A percentile compares a stretch with the other conserved stretches of the same genome.
phyloP scores from a whole-genome alignment of 2,329 filamentous ascomycete species.

The Aspergillus viridinutans region DNA sequence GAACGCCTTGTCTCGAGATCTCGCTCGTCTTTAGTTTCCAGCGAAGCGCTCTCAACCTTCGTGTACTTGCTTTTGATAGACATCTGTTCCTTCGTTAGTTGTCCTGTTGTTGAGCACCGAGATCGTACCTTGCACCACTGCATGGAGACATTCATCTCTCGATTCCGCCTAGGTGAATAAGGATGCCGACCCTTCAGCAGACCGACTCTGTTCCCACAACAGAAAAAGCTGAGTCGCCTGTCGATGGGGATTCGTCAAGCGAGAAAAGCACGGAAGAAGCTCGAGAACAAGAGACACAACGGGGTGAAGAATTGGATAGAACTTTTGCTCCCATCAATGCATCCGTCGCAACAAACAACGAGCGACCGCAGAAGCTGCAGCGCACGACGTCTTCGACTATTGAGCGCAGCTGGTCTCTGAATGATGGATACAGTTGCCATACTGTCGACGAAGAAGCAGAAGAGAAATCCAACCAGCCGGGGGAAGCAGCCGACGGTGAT shows the following conservation, averaged over 20 bases:
- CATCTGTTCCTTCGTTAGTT: neutral
- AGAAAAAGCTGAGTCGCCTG: neutral
- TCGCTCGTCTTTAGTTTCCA: neutral
- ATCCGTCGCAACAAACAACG: slow-evolving; percentile 9
- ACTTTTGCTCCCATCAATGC: slow-evolving; percentile 22
- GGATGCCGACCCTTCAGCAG: slow-evolving; percentile 9
- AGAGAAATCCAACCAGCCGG: slow-evolving; percentile 10
- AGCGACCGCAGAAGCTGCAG: slow-evolving; percentile 17
- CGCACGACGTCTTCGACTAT: slow-evolving; percentile 24
- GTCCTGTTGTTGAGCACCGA: neutral
- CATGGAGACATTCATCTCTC: neutral
- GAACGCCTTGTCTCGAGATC: neutral
- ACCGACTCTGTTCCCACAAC: slow-evolving; percentile 1
- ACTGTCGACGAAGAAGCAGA: slow-evolving; percentile 22
- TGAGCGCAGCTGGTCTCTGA: slow-evolving; percentile 34
- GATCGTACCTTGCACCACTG: neutral
- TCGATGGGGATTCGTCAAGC: slow-evolving; percentile 9
- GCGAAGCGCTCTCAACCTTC: neutral
- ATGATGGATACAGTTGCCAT: slow-evolving; percentile 30
- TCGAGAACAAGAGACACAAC: slow-evolving; percentile 4
- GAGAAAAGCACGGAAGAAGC: slow-evolving; percentile 4
- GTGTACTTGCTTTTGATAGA: neutral
- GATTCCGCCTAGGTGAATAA: neutral
- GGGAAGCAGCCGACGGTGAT: slow-evolving; percentile 20
- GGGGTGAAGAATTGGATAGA: slow-evolving; percentile 7